phyloP scores from a whole-genome alignment of 768 basidiomycete genomes.

The Podaxis sp. region DNA sequence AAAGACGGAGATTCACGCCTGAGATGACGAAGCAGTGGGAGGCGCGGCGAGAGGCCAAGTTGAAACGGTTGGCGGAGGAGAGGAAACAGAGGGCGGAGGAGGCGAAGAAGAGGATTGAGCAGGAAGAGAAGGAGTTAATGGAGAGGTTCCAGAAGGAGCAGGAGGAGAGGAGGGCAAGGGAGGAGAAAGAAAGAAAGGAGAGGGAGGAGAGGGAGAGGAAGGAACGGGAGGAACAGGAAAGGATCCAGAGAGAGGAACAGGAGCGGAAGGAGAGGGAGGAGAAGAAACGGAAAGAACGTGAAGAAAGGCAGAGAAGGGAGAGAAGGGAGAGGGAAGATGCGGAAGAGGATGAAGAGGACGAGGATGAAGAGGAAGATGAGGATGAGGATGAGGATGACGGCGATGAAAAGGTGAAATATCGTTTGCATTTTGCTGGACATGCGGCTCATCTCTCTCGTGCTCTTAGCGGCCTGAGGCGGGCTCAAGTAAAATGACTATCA shows the following conservation, averaged over 20 bases:
- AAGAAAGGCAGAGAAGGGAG: background rate
- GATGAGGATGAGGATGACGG: background rate
- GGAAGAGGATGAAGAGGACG: background rate
- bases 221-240: background rate
- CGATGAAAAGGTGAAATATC: background rate
- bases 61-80: conserved; percentile 1
- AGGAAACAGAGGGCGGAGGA: conserved; percentile 3
- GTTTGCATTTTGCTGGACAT: background rate
- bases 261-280: background rate
- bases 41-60: conserved; percentile 5
- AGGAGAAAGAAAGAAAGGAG: background rate
- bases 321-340: background rate
- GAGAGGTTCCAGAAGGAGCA: conserved; percentile 7
- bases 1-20: conserved; percentile 20
- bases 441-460: background rate
- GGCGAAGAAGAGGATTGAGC: conserved; percentile 1
- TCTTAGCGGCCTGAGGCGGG: background rate
- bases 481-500: background rate
- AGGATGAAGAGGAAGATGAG: background rate
- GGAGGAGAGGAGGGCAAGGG: conserved; percentile 5
- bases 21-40: conserved; percentile 23
- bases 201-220: conserved; percentile 2
- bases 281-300: background rate
- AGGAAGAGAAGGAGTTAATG: conserved; percentile 1
- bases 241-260: background rate